Base-by-base conservation (phyloP, 1,284 basidiomycete genomes). In the Meira miltonrushii region DNA sequence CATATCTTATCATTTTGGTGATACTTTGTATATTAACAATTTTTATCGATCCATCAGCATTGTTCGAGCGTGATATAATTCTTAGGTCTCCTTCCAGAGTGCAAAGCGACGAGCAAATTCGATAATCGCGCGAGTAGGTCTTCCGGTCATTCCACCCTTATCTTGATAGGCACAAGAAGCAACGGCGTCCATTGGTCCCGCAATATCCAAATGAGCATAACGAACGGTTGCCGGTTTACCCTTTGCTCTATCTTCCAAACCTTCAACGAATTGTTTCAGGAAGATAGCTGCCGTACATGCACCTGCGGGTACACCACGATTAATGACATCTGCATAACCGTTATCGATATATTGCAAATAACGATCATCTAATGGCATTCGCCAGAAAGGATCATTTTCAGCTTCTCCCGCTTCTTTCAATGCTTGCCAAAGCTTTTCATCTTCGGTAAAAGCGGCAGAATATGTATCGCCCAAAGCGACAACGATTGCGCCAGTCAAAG, bases 261-360 rank as follows among this genome's bases (percentile, higher is more conserved):
- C 74, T 21, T 80, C 78, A 40, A 88, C 85, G 12, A 90, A 80
- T 55, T 80, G 78, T 70, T 90, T 89, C 61, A 94, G 82, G 85
- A 94, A 93, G 44, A 92, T 82, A 4, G 91, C 90, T 2, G 90
- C 91, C 1, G 90, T 92, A 78, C 85, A 86, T 53, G 85, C 82
- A 28, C 90, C 90, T 12, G 81, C 90, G n/a, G 85, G 81, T 46
- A 81, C 82, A 21, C 89, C 90, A 53, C 90, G 60, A 21, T 92
- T 92, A 78, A 87, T 86, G 17, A 92, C 81, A 78, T 92, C 90
- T 9, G 89, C 88, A 72, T 90, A 90, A 38, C 85, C 87, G 4
- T 82, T 82, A 71, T 85, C 80, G 71, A 93, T 92, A 76, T 89
- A 88, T 17, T 85, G 83, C 1, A 85, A 85, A 70, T 83, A 93